A percentile compares a stretch with the other conserved stretches of the same genome.
Conservation (phyloP, 2,329 filamentous ascomycete species). For the Cladophialophora carrionii region DNA sequence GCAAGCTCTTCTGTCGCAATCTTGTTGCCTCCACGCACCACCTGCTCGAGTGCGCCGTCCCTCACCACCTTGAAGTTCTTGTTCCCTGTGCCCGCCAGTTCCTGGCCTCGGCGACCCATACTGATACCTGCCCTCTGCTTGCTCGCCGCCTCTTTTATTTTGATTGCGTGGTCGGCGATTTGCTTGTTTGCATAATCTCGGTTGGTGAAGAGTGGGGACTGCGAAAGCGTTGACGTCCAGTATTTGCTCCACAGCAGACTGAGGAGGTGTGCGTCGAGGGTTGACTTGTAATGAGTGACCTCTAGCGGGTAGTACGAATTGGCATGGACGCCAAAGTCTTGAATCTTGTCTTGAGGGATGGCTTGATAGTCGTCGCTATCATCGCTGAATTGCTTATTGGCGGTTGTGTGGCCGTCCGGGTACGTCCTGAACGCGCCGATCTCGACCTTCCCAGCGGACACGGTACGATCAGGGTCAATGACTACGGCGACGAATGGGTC, state of each 20-base stretch:
- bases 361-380: constrained; percentile 55
- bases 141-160: constrained; percentile 69
- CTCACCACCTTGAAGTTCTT: constrained; percentile 42
- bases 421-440: constrained; percentile 96
- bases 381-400: constrained; percentile 48
- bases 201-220: constrained; percentile 87
- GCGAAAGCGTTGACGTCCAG: constrained; percentile 94
- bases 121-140: constrained; percentile 40
- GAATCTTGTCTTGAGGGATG: constrained; percentile 89
- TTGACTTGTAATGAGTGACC: constrained; percentile 92
- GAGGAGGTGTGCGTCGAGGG: constrained; percentile 81
- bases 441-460: constrained; percentile 92
- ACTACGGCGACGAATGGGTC: constrained; percentile 96
- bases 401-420: constrained; percentile 70
- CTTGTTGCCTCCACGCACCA: constrained; percentile 60
- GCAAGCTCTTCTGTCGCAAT: constrained; percentile 60
- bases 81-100: constrained; percentile 37
- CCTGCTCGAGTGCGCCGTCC: constrained; percentile 56
- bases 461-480: constrained; percentile 93
- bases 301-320: constrained; percentile 89
- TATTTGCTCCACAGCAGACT: constrained; percentile 98
- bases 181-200: constrained; percentile 92
- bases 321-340: constrained; percentile 92
- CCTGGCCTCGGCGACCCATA: constrained; percentile 31
- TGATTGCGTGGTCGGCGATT: constrained; percentile 82